Evolutionary conservation across 805 yeast genomes (phyloP).

Genomic region (Cyberlindnera sargentensis): DNA sequence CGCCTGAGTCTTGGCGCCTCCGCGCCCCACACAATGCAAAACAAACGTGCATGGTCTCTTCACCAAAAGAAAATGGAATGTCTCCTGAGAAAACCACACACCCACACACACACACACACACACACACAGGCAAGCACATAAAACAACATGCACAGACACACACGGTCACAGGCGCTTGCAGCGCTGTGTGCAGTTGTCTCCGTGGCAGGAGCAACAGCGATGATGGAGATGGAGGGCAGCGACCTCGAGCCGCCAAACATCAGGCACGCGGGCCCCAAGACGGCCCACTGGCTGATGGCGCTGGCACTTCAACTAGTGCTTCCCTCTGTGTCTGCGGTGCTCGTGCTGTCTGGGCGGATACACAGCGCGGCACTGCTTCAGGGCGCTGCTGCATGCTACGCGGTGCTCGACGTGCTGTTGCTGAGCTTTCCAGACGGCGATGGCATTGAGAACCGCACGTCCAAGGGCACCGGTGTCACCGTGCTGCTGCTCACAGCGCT

Average conservation of each 20-base stretch:
- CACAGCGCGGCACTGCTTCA: constrained; percentile 42
- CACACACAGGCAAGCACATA: no score
- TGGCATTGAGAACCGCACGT: constrained; percentile 61
- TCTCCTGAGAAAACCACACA: no score
- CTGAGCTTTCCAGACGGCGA: constrained; percentile 57
- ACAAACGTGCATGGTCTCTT: no score
- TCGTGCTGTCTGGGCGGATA: constrained; percentile 46
- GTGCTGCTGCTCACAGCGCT: constrained; percentile 39
- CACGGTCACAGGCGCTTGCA: no score
- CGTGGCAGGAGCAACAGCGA: not conserved
- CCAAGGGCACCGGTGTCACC: constrained; percentile 64
- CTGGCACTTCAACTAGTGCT: constrained; percentile 39
- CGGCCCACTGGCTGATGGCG: constrained; percentile 60
- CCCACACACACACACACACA: no score
- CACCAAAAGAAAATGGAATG: no score
- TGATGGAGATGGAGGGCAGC: constrained; percentile 28
- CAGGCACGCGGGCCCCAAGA: constrained; percentile 42
- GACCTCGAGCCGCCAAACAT: constrained; percentile 31
- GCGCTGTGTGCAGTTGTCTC: no score
- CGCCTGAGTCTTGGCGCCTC: no score
- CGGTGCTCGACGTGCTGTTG: constrained; percentile 48
- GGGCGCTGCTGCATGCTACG: constrained; percentile 39
- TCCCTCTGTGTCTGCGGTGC: constrained; percentile 50
- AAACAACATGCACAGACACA: no score
- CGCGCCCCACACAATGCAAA: no score